A percentile compares a stretch with the other conserved stretches of the same genome.
Evolutionary conservation across 352 stramenopile genomes (phyloP).

Genomic region (Globisporangium uncinulatum): DNA sequence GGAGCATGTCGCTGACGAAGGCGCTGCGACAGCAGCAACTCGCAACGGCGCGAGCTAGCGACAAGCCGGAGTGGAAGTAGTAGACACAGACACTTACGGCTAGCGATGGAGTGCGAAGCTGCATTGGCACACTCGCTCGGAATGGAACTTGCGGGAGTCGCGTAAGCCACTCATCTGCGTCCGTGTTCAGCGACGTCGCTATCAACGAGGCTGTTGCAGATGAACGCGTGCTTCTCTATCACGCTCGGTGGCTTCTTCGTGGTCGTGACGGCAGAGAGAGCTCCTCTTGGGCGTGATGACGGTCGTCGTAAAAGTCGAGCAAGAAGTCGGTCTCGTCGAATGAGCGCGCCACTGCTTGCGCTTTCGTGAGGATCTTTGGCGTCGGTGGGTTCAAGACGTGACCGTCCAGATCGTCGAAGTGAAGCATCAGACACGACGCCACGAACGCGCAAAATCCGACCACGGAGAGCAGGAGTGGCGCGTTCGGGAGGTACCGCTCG

Average conservation of each 20-base stretch:
- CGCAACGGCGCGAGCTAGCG: constrained; percentile 23
- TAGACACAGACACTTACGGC: background rate
- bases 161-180: background rate
- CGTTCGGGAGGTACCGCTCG: constrained; percentile 30
- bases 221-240: background rate
- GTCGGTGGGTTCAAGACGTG: constrained; percentile 25
- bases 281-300: background rate
- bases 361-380: constrained; percentile 18
- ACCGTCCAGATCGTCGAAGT: constrained; percentile 21
- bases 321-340: constrained; percentile 14
- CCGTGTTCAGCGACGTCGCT: too few species aligned
- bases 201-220: too few species aligned
- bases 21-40: constrained; percentile 56
- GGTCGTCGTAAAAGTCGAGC: constrained; percentile 10
- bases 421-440: constrained; percentile 17
- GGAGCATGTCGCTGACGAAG: constrained; percentile 69
- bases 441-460: constrained; percentile 18
- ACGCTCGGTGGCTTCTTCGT: constrained; percentile 1
- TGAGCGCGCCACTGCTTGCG: constrained; percentile 13
- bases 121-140: background rate
- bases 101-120: background rate
- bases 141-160: background rate
- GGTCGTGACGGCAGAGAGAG: constrained; percentile 1
- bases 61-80: constrained; percentile 72
- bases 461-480: constrained; percentile 26